Percentiles rank a stretch among this genome's conserved stretches.
Conservation (phyloP, 2,329 filamentous ascomycete genomes). For the Fusarium fujikuroi region DNA sequence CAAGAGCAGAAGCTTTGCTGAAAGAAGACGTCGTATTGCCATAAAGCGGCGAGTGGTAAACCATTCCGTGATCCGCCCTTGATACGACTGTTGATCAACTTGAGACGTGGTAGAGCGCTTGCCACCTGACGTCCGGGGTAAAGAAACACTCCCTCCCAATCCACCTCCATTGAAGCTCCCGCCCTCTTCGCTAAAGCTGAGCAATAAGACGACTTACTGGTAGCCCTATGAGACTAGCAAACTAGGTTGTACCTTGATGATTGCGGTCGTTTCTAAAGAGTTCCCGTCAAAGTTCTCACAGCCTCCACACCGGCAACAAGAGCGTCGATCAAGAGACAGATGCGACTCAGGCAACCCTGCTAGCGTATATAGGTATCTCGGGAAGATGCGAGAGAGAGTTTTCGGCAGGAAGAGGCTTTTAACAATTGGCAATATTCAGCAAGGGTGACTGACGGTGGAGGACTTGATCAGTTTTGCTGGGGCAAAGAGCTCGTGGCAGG, state of each 20-base stretch:
- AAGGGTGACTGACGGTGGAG: neutral
- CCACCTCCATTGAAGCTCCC: neutral
- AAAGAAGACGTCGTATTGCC: conserved; percentile 26
- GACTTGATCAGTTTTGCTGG: neutral
- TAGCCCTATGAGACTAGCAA: conserved; percentile 6
- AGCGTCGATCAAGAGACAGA: neutral
- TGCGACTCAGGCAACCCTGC: conserved; percentile 9
- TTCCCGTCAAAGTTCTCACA: conserved; percentile 1
- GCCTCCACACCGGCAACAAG: neutral
- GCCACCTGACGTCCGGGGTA: conserved; percentile 5
- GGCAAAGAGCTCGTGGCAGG: neutral
- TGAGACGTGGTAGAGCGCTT: conserved; percentile 11
- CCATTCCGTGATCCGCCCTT: conserved; percentile 19
- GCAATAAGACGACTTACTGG: neutral
- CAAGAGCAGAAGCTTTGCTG: neutral
- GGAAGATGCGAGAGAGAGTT: conserved; percentile 4
- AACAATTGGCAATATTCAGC: neutral
- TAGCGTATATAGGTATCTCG: conserved; percentile 4
- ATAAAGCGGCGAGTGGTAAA: conserved; percentile 25
- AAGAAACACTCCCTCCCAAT: conserved; percentile 2
- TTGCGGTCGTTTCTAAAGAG: neutral
- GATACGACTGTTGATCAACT: conserved; percentile 25
- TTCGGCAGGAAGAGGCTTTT: conserved; percentile 2
- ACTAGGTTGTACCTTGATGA: neutral
- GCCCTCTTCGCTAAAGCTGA: neutral